Evolutionary conservation across 2,329 filamentous ascomycete genomes (phyloP).

Genomic region (Fusarium sarcochroum): DNA sequence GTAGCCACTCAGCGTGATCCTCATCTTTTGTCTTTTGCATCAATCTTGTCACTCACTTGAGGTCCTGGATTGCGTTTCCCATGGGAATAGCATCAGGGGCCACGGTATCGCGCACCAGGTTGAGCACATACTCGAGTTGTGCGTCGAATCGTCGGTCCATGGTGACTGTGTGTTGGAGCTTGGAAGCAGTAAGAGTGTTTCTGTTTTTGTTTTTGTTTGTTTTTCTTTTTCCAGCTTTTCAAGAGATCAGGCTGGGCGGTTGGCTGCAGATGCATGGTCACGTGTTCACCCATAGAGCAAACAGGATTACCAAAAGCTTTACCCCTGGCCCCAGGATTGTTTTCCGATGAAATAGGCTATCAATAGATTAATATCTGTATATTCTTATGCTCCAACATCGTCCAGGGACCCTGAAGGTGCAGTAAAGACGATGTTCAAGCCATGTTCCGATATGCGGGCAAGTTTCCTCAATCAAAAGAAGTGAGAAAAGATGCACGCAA

Average conservation of each 20-base stretch:
- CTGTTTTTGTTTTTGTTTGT: not conserved
- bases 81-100: not conserved
- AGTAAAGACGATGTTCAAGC: no score
- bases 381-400: no score
- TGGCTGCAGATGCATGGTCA: not conserved
- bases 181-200: no score
- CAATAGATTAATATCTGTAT: no score
- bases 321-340: not conserved
- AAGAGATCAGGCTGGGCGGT: no score
- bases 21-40: not conserved
- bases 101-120: not conserved
- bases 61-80: not conserved
- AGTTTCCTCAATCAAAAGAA: no score
- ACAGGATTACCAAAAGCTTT: not conserved
- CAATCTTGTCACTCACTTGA: not conserved
- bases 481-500: no score
- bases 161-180: no score
- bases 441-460: no score
- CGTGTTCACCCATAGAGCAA: not conserved
- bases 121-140: not conserved
- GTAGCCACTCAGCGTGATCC: not conserved
- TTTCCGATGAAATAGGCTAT: no score
- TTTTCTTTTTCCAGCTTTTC: no score
- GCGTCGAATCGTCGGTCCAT: not conserved
- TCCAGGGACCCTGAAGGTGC: no score